Evolutionary conservation across 805 yeast genomes (phyloP).

Genomic region (Blastobotrys americana): DNA sequence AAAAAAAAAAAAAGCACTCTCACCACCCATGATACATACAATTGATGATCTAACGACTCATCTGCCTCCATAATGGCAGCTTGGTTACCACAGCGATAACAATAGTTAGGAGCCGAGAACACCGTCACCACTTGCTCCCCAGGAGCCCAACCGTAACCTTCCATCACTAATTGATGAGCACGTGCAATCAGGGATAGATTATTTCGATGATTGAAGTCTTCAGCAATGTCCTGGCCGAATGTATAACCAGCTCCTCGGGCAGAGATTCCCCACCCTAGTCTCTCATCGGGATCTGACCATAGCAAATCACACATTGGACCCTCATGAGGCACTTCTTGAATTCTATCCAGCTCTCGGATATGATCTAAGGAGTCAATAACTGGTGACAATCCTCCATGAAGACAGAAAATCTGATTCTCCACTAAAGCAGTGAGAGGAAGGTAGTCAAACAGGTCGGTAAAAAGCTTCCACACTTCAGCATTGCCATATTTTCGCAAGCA

Average conservation of each 20-base stretch:
- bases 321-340: conserved; percentile 95
- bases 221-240: conserved; percentile 92
- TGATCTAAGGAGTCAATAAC: conserved; percentile 91
- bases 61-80: conserved; percentile 95
- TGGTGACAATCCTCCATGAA: conserved; percentile 93
- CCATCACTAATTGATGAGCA: conserved; percentile 98
- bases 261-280: conserved; percentile 96
- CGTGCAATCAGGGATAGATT: conserved; percentile 80
- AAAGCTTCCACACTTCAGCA: conserved; percentile 88
- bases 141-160: conserved; percentile 89
- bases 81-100: conserved; percentile 93
- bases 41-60: conserved; percentile 79
- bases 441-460: conserved; percentile 86
- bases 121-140: conserved; percentile 80
- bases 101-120: conserved; percentile 87
- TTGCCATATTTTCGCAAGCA: conserved; percentile 88
- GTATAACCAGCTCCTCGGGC: conserved; percentile 99
- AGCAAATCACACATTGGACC: conserved; percentile 96
- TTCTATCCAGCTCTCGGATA: conserved; percentile 81
- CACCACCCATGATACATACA: conserved; percentile 23
- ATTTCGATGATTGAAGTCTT: conserved; percentile 88
- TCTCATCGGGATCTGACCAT: conserved; percentile 96
- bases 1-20: not conserved
- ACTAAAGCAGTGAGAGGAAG: conserved; percentile 91
- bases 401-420: conserved; percentile 82